phyloP scores from a whole-genome alignment of 352 stramenopile species.

The Achlya hypogyna region DNA sequence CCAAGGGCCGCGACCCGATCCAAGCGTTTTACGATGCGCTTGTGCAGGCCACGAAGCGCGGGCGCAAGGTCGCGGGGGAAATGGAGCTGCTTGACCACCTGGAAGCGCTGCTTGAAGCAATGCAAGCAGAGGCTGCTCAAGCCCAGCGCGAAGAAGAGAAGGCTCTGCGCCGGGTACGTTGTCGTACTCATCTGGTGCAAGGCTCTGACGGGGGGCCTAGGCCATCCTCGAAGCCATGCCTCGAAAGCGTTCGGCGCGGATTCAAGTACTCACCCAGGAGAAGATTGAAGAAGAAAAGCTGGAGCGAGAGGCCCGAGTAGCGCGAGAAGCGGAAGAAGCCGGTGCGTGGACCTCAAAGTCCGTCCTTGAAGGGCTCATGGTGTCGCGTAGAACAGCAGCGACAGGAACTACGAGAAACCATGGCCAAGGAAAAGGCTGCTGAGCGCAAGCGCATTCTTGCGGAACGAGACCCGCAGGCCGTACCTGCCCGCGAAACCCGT shows the following conservation, averaged over 20 bases:
- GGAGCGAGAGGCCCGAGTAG: slow-evolving; percentile 27
- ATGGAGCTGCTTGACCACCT: slow-evolving; percentile 68
- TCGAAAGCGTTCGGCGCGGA: slow-evolving; percentile 67
- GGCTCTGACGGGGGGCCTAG: slow-evolving; percentile 5
- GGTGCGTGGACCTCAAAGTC: no score
- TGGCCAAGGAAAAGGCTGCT: no score
- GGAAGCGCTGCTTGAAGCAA: slow-evolving; percentile 73
- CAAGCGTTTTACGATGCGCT: slow-evolving; percentile 36
- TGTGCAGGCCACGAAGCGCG: slow-evolving; percentile 41
- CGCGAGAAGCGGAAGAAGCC: slow-evolving; percentile 25
- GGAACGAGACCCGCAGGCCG: no score
- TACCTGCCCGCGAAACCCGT: no score
- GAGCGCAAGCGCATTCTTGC: no score
- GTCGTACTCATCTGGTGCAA: not conserved
- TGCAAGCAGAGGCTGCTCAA: slow-evolving; percentile 46
- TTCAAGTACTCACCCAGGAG: slow-evolving; percentile 55
- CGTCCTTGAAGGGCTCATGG: no score
- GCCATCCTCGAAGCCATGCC: slow-evolving; percentile 79
- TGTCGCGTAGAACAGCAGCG: no score
- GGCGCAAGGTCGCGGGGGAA: slow-evolving; percentile 58
- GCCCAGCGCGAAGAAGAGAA: slow-evolving; percentile 57
- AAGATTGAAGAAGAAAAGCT: slow-evolving; percentile 31
- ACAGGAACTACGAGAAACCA: no score
- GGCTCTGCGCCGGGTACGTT: slow-evolving; percentile 33
- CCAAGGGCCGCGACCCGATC: slow-evolving; percentile 61